Evolutionary conservation across 2,329 filamentous ascomycete species (phyloP).

Genomic region (Verticillium dahliae): DNA sequence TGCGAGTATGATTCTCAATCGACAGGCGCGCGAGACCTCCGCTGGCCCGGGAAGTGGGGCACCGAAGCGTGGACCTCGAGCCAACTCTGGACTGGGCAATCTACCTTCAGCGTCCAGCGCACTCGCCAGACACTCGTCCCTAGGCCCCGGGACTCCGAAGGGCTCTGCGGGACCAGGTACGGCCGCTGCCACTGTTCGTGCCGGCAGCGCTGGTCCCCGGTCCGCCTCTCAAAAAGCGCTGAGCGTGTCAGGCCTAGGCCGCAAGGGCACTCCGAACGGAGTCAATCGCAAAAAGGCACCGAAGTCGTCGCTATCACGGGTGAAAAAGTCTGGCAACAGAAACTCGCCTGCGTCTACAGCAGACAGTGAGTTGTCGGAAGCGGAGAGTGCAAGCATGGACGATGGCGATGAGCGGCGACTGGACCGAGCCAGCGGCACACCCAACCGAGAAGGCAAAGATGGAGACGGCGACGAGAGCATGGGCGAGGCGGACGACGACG

Average conservation of each 20-base stretch:
- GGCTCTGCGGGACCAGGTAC: conserved; percentile 21
- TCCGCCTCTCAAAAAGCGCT: conserved; percentile 38
- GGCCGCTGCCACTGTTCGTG: conserved; percentile 29
- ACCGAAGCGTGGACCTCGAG: conserved; percentile 46
- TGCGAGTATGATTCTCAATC: conserved; percentile 51
- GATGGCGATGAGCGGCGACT: conserved; percentile 34
- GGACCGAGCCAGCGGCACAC: conserved; percentile 12
- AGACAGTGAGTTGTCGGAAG: conserved; percentile 60
- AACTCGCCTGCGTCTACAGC: conserved; percentile 57
- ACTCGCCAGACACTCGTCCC: conserved; percentile 55
- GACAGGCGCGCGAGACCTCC: conserved; percentile 51
- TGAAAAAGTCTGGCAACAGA: conserved; percentile 52
- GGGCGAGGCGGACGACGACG: conserved; percentile 57
- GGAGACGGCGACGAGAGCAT: conserved; percentile 46
- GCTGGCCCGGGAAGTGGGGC: conserved; percentile 43
- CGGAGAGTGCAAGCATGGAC: conserved; percentile 47
- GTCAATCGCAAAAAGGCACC: conserved; percentile 42
- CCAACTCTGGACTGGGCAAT: conserved; percentile 39
- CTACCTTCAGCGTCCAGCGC: conserved; percentile 47
- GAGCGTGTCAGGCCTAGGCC: conserved; percentile 27
- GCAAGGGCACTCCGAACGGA: conserved; percentile 42
- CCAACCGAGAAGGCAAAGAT: conserved; percentile 26
- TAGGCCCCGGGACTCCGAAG: conserved; percentile 58
- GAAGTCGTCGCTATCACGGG: conserved; percentile 57
- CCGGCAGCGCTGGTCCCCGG: conserved; percentile 56